Base-by-base conservation (phyloP, 805 yeast genomes). In the Ogataea nitratoaversa region DNA sequence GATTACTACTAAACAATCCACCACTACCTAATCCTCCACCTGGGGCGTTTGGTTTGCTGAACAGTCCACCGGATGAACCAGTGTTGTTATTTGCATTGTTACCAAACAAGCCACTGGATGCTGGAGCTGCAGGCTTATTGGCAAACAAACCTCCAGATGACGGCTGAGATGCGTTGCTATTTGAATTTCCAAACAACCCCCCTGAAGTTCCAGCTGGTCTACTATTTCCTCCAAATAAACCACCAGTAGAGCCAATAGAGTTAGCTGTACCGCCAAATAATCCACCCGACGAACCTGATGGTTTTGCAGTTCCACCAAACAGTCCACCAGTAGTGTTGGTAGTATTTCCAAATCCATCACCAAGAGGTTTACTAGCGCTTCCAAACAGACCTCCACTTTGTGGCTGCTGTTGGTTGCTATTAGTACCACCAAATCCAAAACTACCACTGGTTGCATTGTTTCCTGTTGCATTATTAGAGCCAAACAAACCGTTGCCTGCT, bases 91-190 rank as follows among this genome's bases (percentile, higher is more conserved):
- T 28, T 20, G 5, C 8, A 19, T 27, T 62, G 38, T 54, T 54
- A 11, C 75, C 75, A 46, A 72, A 70, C 24, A 68, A 42, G 2
- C 74, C 75, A 17, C 72, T 72, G 27, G 67, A 53, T 19, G 59
- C 42, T 3, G 50, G 25, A 18, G 54, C 46, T 2, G 56, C 48
- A 17, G 59, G 57, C 30, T 50, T 53, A 19, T 48, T 43, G n/a
- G 65, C 64, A 50, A 71, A 71, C 14, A 67, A 48, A 6, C 69
- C 67, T 13, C 65, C 64, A 4, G 63, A 27, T 11, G 47, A 38
- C 17, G 52, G 42, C 4, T 34, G 23, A 11, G 29, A 11, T 6
- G 34, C 4, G 25, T 19, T 27, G 35, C 44, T 48, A 35, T 39
- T 51, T 22, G 44, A 45, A 19, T 45, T 38, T 32, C 59, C 59